Evolutionary conservation across 2,329 filamentous ascomycete species (phyloP).

Genomic region (Cladorrhinum sp.): DNA sequence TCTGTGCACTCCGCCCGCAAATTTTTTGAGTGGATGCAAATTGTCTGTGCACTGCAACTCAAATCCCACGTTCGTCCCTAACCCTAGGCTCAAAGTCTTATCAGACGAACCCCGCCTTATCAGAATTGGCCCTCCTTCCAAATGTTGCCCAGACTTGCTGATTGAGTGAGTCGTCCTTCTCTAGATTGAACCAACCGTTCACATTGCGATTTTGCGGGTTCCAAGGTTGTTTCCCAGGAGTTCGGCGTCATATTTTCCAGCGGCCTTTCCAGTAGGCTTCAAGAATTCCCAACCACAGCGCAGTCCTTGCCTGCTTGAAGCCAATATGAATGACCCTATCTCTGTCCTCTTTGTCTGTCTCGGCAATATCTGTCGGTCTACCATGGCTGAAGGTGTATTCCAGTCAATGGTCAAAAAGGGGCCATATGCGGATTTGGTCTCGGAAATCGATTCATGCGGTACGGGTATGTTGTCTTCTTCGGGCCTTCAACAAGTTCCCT

Average conservation of each 20-base stretch:
- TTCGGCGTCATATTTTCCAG: background rate
- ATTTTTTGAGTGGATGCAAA: background rate
- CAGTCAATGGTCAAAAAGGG: constrained; percentile 62
- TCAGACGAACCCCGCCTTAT: background rate
- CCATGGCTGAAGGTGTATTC: constrained; percentile 97
- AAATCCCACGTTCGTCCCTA: too few species aligned
- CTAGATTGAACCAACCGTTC: too few species aligned
- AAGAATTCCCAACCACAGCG: background rate
- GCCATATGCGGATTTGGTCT: constrained; percentile 58
- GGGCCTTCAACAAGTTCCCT: too few species aligned
- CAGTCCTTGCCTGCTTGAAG: background rate
- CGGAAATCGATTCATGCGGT: constrained; percentile 79
- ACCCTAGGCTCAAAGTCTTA: background rate
- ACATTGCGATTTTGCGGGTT: background rate
- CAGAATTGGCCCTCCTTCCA: background rate
- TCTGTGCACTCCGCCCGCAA: constrained; percentile 14
- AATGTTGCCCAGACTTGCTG: background rate
- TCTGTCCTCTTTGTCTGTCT: constrained; percentile 93
- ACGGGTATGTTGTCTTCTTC: constrained; percentile 51
- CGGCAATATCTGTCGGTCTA: constrained; percentile 91
- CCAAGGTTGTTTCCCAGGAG: background rate
- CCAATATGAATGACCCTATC: constrained; percentile 37
- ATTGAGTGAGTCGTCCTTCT: background rate
- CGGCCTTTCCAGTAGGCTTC: background rate
- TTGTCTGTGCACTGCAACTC: background rate